These are phyloP conservation scores for Teratosphaeria zuluensis DNA, from an alignment of 2,329 filamentous ascomycete genomes.

Conservation along the genomic window DNA sequence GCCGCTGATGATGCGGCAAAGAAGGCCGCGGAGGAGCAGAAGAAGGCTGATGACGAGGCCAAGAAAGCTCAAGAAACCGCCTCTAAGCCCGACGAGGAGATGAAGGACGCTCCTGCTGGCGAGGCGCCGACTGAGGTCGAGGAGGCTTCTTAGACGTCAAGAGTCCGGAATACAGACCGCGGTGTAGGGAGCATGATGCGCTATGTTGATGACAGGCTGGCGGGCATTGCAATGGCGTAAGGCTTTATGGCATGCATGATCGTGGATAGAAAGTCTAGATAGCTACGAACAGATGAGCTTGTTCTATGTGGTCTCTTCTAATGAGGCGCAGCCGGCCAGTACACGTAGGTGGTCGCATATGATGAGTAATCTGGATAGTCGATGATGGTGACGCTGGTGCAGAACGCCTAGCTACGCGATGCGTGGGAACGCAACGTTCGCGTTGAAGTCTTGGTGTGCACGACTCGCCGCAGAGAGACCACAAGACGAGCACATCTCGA, in stretches of 20 bases:
- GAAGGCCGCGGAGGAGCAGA: conserved; percentile 60
- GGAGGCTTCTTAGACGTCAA: conserved; percentile 12
- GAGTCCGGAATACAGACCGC: not conserved
- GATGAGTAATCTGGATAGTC: too few species aligned
- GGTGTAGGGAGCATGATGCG: not conserved
- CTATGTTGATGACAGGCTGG: not conserved
- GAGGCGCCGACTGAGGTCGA: conserved; percentile 19
- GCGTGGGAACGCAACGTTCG: too few species aligned
- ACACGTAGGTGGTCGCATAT: too few species aligned
- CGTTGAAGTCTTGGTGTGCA: too few species aligned
- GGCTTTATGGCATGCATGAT: not conserved
- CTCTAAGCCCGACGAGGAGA: conserved; percentile 38
- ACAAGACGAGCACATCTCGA: too few species aligned
- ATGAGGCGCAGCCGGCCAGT: not conserved
- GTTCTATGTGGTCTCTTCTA: not conserved
- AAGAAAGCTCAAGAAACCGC: conserved; percentile 30
- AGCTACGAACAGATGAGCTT: not conserved
- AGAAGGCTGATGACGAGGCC: conserved; percentile 40
- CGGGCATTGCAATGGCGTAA: not conserved
- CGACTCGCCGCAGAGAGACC: too few species aligned
- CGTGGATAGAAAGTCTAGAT: not conserved
- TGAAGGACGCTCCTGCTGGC: conserved; percentile 47
- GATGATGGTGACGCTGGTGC: too few species aligned
- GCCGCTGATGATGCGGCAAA: conserved; percentile 64
- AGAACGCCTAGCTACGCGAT: too few species aligned